These are phyloP conservation scores for Melastoma candidum DNA, from an alignment of 441 rosid genomes.

Conservation along the genomic window DNA sequence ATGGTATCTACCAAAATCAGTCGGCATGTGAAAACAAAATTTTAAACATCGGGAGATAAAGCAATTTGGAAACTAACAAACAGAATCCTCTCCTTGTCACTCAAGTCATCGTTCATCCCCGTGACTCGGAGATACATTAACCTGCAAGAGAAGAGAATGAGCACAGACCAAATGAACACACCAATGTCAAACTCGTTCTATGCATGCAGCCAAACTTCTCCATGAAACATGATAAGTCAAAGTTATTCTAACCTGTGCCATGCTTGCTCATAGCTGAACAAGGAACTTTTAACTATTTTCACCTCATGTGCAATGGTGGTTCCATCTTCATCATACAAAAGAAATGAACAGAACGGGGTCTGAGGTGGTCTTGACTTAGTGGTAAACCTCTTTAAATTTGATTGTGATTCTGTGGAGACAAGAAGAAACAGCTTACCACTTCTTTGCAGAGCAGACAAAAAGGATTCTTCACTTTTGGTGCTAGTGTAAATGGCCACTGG, in stretches of 20 bases:
- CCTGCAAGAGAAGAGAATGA: slow-evolving; percentile 22
- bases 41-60: neutral
- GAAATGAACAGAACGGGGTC: slow-evolving; percentile 18
- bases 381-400: no score
- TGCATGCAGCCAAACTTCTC: neutral
- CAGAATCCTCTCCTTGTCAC: slow-evolving; percentile 76
- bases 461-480: slow-evolving; percentile 86
- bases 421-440: slow-evolving; percentile 42
- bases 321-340: slow-evolving; percentile 47
- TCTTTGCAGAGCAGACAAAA: slow-evolving; percentile 69
- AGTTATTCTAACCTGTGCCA: slow-evolving; percentile 74
- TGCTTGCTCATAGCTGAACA: slow-evolving; percentile 98
- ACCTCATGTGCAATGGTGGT: slow-evolving; percentile 46
- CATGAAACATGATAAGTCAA: slow-evolving; percentile 1
- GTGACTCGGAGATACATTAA: slow-evolving; percentile 84
- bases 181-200: neutral
- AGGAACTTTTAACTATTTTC: slow-evolving; percentile 77
- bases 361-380: slow-evolving; percentile 2
- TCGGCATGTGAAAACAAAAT: neutral
- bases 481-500: slow-evolving; percentile 76
- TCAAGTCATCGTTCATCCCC: slow-evolving; percentile 90
- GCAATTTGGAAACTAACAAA: slow-evolving; percentile 41
- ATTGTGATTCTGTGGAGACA: slow-evolving; percentile 11
- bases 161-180: neutral
- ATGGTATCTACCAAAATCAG: no score